Evolutionary conservation across 2,329 filamentous ascomycete species (phyloP).

Genomic region (Botrytis tulipae): DNA sequence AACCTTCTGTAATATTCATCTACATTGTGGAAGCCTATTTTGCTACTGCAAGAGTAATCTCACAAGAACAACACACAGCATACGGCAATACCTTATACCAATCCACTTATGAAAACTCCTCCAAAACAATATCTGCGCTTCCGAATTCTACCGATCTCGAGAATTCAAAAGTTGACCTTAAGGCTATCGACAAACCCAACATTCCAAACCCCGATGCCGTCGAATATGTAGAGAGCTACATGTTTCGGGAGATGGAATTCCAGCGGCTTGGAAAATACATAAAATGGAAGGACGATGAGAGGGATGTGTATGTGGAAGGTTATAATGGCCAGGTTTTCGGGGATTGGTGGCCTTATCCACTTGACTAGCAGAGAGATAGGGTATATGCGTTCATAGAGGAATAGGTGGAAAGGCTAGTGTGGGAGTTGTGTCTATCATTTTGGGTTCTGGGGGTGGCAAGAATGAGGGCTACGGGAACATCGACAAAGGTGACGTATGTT

Average conservation of each 20-base stretch:
- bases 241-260: neutral
- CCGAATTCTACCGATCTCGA: neutral
- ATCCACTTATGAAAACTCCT: neutral
- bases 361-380: slow-evolving; percentile 47
- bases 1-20: too few relatives aligned
- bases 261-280: rapidly evolving
- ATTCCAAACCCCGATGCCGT: neutral
- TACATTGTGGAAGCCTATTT: too few relatives aligned
- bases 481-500: slow-evolving; percentile 45
- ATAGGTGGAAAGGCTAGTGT: slow-evolving; percentile 47
- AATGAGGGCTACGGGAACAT: slow-evolving; percentile 40
- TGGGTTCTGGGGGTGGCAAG: slow-evolving; percentile 42
- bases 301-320: slow-evolving; percentile 30
- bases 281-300: neutral
- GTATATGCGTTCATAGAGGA: slow-evolving; percentile 49
- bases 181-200: neutral
- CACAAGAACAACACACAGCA: neutral
- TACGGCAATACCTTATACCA: neutral
- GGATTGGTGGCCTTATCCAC: slow-evolving; percentile 53
- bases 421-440: slow-evolving; percentile 53
- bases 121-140: neutral
- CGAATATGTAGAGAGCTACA: neutral
- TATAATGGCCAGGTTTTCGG: slow-evolving; percentile 38
- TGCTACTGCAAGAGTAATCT: neutral
- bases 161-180: neutral